Evolutionary conservation across 768 basidiomycete species (phyloP), one percentile per base, ranked within the genome.

Genomic region (Daedalea quercina): DNA sequence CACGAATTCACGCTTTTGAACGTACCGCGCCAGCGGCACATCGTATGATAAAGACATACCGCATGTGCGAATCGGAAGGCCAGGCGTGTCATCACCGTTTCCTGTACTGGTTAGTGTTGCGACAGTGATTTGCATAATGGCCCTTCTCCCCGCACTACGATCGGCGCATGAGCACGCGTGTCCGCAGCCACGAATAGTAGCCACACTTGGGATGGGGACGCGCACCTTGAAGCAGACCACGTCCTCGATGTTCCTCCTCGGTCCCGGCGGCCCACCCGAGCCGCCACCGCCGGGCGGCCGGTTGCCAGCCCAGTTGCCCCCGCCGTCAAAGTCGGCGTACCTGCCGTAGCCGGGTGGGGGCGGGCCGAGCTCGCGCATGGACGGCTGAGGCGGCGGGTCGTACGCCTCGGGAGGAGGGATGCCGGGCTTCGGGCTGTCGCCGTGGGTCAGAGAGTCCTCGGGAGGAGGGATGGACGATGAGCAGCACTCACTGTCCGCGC

Each of bases 71-170:
- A n/a, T n/a, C n/a, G n/a, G n/a, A n/a, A n/a, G n/a, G n/a, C n/a
- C n/a, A n/a, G n/a, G n/a, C n/a, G n/a, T n/a, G n/a, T n/a, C 23
- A 25, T 51, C 41, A 54, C 44, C 60, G 60, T 49, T 58, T 60
- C 54, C 55, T 54, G 24, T 54, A 58, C 53, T 61, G 93, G 22
- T 92, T 86, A 65, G 93, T 94, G 52, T 88, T 74, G 67, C 94
- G 94, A 69, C 94, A 96, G 61, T 90, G 84, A 65, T 96, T 95
- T 19, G 94, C 94, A 64, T 95, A 95, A 65, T 98, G 95, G 1
- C 95, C 95, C 59, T 87, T 86, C 67, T 91, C 85, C 34, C 90
- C 90, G 63, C 94, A 96, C 85, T 92, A 56, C 4, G 58, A 52
- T 35, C 47, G 50, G 59, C 31, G 48, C 52, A 46, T 49, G 49